A percentile compares a stretch with the other conserved stretches of the same genome.
phyloP scores from a whole-genome alignment of 495 filamentous ascomycete genomes.

The Aspergillus avenaceus region DNA sequence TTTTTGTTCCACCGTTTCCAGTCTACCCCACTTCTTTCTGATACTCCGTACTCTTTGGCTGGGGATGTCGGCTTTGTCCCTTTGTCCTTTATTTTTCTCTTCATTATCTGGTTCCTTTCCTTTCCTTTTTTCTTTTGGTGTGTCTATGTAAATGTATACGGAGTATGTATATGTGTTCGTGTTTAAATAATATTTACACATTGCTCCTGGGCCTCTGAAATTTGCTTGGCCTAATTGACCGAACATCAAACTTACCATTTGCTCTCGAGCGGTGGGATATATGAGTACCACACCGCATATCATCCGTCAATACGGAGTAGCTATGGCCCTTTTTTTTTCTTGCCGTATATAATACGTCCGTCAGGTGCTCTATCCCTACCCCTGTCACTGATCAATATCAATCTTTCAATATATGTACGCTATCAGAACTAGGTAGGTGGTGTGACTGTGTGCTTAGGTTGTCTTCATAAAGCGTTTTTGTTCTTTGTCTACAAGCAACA shows the following conservation, averaged over 20 bases:
- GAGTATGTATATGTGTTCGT: too few relatives aligned
- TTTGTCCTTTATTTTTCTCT: background rate
- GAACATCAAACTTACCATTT: background rate
- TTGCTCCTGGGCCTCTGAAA: too few relatives aligned
- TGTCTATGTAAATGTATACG: background rate
- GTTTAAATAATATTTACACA: too few relatives aligned
- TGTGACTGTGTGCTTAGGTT: background rate
- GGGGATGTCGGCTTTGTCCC: too few relatives aligned
- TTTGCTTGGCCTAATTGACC: slow-evolving; percentile 7
- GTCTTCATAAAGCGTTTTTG: slow-evolving; percentile 3
- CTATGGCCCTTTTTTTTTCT: slow-evolving; percentile 2
- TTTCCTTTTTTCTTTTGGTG: background rate
- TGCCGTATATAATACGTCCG: background rate
- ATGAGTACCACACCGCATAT: slow-evolving; percentile 19
- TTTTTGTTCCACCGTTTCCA: background rate
- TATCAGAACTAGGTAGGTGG: background rate
- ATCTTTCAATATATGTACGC: background rate
- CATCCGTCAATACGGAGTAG: background rate
- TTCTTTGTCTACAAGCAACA: slow-evolving; percentile 4
- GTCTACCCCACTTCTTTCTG: too few relatives aligned
- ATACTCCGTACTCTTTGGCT: too few relatives aligned
- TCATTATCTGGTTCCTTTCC: background rate
- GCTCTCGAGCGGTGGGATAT: background rate
- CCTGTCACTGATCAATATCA: background rate
- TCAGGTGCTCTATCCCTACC: background rate